These are phyloP conservation scores for Sarocladium oryzae DNA, from an alignment of 2,329 filamentous ascomycete genomes.

Conservation along the genomic window DNA sequence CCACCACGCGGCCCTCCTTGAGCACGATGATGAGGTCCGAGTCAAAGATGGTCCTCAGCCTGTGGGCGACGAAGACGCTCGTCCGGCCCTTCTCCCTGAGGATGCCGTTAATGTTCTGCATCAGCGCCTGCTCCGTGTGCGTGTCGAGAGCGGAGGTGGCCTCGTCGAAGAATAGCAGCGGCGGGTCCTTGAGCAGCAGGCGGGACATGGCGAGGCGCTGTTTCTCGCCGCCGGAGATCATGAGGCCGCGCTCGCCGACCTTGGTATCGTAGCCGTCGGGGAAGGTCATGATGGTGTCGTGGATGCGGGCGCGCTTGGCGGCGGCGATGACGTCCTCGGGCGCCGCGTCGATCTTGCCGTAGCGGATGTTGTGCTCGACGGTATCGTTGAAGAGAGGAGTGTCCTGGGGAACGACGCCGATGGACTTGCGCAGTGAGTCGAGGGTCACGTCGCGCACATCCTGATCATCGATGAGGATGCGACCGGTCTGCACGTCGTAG, in stretches of 20 bases:
- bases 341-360: slow-evolving; percentile 74
- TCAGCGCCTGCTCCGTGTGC: slow-evolving; percentile 83
- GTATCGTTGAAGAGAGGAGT: slow-evolving; percentile 97
- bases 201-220: slow-evolving; percentile 81
- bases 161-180: slow-evolving; percentile 89
- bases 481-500: slow-evolving; percentile 81
- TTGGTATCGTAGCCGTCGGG: slow-evolving; percentile 86
- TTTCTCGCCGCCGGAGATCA: slow-evolving; percentile 95
- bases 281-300: slow-evolving; percentile 72
- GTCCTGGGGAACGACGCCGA: slow-evolving; percentile 95
- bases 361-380: slow-evolving; percentile 91
- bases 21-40: slow-evolving; percentile 90
- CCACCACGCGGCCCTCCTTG: slow-evolving; percentile 75
- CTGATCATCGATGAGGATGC: slow-evolving; percentile 87
- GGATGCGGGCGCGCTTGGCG: slow-evolving; percentile 75
- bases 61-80: slow-evolving; percentile 91
- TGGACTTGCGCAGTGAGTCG: slow-evolving; percentile 75
- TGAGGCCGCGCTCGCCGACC: slow-evolving; percentile 90
- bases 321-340: slow-evolving; percentile 68
- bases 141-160: slow-evolving; percentile 90
- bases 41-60: slow-evolving; percentile 88
- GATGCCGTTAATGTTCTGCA: slow-evolving; percentile 90
- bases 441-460: slow-evolving; percentile 79
- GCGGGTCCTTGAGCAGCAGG: slow-evolving; percentile 81
- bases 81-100: slow-evolving; percentile 82